Base-by-base conservation (phyloP, 176 grass and related monocot genomes). In the Tuctoria greenei region DNA sequence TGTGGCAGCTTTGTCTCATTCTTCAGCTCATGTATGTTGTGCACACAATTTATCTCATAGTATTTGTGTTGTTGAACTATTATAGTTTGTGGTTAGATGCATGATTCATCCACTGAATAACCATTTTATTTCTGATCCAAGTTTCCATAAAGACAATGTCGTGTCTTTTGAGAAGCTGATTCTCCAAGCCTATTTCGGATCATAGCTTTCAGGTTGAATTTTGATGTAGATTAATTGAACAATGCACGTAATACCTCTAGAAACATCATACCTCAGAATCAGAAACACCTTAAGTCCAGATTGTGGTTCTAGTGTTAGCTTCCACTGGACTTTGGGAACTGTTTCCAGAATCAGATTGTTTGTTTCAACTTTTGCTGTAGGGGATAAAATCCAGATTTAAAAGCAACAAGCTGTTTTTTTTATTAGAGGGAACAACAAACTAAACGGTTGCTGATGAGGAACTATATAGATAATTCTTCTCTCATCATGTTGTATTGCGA, bases 1-100 rank as follows among this genome's bases (percentile, higher is more conserved):
- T 64, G 89, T 98, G 52, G 81, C 89, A 75, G 86, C 87, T 76
- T 70, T 98, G 75, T 92, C 91, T 47, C 89, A 98, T 90, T 94
- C 91, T 82, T 98, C 95, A 81, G 83, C 88, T 58, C 89, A 98
- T 75, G 95, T 98, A 93, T 78, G 67, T 74, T 55, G 12, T 56
- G 27, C 25, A 56, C 46, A 71, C 40, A 13, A 69, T 74, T 20
- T 86, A 44, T 45, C 18, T 7, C 61, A 52, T 75, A 64, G 2
- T 26, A 64, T 14, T 56, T 66, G 15, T 51, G 25, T 75, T 78
- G 39, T 43, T 14, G 51, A 63, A 43, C 47, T 6, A 42, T 71
- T 64, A 25, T 45, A 56, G 20, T 56, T 66, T 45, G 49, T 16
- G 18, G 57, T 62, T 55, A 72, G 57, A 78, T 66, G 65, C 26